Conservation (phyloP, 305 asterid species). For the Fraxinus ornus region DNA sequence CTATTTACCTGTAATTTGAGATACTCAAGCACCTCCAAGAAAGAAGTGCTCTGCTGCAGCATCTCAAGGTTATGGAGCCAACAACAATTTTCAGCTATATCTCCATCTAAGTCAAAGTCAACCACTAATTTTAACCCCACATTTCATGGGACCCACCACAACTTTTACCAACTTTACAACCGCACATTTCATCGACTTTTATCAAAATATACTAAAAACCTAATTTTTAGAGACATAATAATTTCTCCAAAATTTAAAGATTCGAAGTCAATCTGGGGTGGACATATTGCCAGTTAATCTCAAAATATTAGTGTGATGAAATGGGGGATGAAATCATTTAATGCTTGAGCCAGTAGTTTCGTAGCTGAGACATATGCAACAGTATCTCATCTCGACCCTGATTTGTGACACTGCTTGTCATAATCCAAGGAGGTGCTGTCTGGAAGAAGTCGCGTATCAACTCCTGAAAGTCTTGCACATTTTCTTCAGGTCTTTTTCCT, state of each 20-base stretch:
- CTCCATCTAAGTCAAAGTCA: too few relatives aligned
- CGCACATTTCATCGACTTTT: too few relatives aligned
- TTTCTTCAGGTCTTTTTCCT: constrained; percentile 87
- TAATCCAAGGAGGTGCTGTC: constrained; percentile 91
- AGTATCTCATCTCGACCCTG: constrained; percentile 93
- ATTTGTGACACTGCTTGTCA: constrained; percentile 93
- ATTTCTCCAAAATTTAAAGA: background rate
- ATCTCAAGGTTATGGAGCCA: background rate
- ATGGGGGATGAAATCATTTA: constrained; percentile 19
- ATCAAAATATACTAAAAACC: background rate
- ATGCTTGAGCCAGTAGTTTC: constrained; percentile 96
- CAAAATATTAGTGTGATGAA: background rate
- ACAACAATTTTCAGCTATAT: background rate
- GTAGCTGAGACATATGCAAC: constrained; percentile 91
- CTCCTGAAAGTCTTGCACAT: constrained; percentile 65
- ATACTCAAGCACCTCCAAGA: constrained; percentile 43
- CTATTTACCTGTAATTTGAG: constrained; percentile 1
- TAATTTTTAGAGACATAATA: background rate
- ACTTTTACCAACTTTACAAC: background rate
- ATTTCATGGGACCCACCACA: background rate
- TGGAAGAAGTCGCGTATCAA: constrained; percentile 65
- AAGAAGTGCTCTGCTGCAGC: constrained; percentile 31
- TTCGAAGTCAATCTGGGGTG: background rate
- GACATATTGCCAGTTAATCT: background rate
- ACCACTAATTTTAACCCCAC: too few relatives aligned